These are phyloP conservation scores for Fusarium caatingaense DNA, from an alignment of 2,329 filamentous ascomycete species.

Conservation along the genomic window DNA sequence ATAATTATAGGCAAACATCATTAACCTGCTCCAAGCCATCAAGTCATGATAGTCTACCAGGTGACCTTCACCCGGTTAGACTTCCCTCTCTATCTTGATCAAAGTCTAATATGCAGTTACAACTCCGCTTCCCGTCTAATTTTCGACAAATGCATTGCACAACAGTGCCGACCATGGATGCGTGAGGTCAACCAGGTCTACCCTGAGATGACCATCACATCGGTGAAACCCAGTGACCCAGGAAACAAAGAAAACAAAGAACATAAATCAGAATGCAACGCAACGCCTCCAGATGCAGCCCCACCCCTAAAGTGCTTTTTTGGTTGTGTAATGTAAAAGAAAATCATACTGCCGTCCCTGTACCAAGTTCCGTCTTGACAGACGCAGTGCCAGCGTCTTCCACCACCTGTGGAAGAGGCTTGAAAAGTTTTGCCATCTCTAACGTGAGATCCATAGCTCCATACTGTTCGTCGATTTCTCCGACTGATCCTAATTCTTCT, in stretches of 20 bases:
- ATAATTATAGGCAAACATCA: constrained; percentile 46
- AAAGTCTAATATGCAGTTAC: constrained; percentile 54
- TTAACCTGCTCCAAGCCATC: constrained; percentile 52
- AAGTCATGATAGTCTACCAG: constrained; percentile 49
- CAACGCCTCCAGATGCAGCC: constrained; percentile 57
- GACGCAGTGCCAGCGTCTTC: constrained; percentile 56
- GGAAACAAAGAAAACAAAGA: constrained; percentile 47
- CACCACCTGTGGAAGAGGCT: constrained; percentile 63
- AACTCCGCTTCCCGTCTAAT: constrained; percentile 54
- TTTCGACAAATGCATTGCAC: constrained; percentile 52
- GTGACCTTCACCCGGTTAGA: constrained; percentile 46
- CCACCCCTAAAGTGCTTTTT: constrained; percentile 49
- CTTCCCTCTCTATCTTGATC: constrained; percentile 54
- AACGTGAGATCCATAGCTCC: constrained; percentile 72
- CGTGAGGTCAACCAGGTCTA: constrained; percentile 42
- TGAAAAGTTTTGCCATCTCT: constrained; percentile 78
- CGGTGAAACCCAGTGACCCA: constrained; percentile 39
- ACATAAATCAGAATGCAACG: constrained; percentile 50
- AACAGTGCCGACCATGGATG: constrained; percentile 49
- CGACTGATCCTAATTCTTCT: constrained; percentile 75
- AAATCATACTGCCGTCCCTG: constrained; percentile 47
- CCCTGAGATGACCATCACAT: constrained; percentile 33
- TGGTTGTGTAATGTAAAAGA: constrained; percentile 44
- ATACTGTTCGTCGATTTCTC: constrained; percentile 75
- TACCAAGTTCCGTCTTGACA: constrained; percentile 56